phyloP scores from a whole-genome alignment of 1,284 basidiomycete species.

The Vanrija pseudolonga region DNA sequence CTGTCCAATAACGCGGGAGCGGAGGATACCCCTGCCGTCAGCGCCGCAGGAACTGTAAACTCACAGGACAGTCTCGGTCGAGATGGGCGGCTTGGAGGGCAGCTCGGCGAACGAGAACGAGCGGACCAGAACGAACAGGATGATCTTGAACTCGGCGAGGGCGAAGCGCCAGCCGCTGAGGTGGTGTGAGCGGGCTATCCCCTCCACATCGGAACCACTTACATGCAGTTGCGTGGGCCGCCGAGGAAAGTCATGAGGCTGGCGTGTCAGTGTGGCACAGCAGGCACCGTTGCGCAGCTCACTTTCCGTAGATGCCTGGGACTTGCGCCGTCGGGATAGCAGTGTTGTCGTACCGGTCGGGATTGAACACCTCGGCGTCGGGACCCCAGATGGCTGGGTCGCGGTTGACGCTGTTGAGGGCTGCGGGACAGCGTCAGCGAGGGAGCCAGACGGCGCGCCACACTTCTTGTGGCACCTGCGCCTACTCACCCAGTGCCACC shows the following conservation, averaged over 20 bases:
- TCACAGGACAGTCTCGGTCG: slow-evolving; percentile 19
- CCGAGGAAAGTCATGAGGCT: slow-evolving; percentile 62
- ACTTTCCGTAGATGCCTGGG: slow-evolving; percentile 60
- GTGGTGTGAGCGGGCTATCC: background rate
- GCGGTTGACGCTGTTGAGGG: background rate
- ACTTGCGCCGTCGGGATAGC: slow-evolving; percentile 36
- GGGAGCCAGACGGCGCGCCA: slow-evolving; percentile 43
- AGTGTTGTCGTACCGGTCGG: slow-evolving; percentile 54
- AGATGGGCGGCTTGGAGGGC: slow-evolving; percentile 31
- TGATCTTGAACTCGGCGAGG: slow-evolving; percentile 60
- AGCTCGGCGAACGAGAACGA: slow-evolving; percentile 58
- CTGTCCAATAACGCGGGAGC: no score
- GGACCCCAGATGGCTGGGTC: slow-evolving; percentile 58
- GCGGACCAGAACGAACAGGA: slow-evolving; percentile 58
- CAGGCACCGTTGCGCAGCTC: no score
- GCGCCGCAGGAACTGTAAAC: no score
- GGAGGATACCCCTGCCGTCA: no score
- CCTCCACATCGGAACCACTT: background rate
- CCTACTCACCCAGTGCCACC: slow-evolving; percentile 41
- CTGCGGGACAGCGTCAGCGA: background rate
- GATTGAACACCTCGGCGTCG: slow-evolving; percentile 62
- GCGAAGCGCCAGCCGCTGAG: slow-evolving; percentile 62
- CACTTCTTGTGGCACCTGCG: rapidly evolving
- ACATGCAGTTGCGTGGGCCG: slow-evolving; percentile 63
- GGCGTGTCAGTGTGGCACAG: no score